These are phyloP conservation scores for Pseudopithomyces maydicus DNA, from an alignment of 2,329 filamentous ascomycete species.

Conservation along the genomic window DNA sequence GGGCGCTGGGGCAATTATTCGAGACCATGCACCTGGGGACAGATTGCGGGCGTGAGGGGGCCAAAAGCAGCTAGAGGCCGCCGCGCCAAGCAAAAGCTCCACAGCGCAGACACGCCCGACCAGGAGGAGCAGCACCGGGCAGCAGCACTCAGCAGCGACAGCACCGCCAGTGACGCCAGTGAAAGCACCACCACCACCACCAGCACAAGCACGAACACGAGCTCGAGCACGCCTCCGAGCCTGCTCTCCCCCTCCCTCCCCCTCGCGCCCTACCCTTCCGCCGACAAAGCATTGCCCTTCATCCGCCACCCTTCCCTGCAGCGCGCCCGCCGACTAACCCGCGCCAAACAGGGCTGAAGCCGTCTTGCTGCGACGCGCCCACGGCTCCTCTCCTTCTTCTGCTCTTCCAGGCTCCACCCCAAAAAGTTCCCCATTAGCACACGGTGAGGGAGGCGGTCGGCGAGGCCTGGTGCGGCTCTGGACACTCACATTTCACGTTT, in stretches of 20 bases:
- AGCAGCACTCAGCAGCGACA: too few species aligned
- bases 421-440: too few species aligned
- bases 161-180: too few species aligned
- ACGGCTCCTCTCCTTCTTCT: neutral
- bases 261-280: neutral
- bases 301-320: too few species aligned
- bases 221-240: too few species aligned
- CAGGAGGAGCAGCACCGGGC: neutral
- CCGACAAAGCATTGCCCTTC: too few species aligned
- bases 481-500: conserved; percentile 31
- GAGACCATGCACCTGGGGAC: conserved; percentile 15
- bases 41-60: conserved; percentile 2
- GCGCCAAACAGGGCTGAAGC: neutral
- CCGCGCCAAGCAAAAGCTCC: neutral
- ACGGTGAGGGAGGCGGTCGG: neutral
- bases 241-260: neutral
- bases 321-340: neutral
- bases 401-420: too few species aligned
- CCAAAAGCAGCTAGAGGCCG: conserved; percentile 1
- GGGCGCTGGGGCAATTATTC: neutral
- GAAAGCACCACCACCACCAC: too few species aligned
- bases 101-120: neutral
- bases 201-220: too few species aligned
- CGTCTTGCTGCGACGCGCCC: neutral
- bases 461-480: conserved; percentile 26